Percentiles rank a stretch among this genome's conserved stretches.
Conservation (phyloP, 768 basidiomycete genomes). For the Tulasnella sp. region DNA sequence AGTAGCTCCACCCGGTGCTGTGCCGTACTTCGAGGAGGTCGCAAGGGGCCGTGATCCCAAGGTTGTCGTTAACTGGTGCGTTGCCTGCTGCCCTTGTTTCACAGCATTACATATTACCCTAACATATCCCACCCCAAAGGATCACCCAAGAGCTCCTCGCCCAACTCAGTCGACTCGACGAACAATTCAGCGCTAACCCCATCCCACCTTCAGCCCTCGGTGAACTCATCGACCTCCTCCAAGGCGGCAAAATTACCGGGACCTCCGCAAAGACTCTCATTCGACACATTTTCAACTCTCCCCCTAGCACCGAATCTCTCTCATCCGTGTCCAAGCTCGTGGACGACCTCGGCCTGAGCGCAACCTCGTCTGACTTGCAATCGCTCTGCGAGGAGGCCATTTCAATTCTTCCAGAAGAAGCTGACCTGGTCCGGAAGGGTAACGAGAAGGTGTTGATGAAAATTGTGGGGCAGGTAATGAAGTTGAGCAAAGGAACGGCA, state of each 20-base stretch:
- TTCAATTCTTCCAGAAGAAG: constrained; percentile 60
- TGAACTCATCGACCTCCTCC: constrained; percentile 72
- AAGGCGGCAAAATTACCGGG: constrained; percentile 67
- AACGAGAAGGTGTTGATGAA: constrained; percentile 75
- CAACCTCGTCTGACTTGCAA: constrained; percentile 45
- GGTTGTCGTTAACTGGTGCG: constrained; percentile 79
- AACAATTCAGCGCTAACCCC: constrained; percentile 56
- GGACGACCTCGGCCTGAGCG: constrained; percentile 45
- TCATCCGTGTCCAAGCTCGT: constrained; percentile 46
- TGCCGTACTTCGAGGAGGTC: constrained; percentile 80
- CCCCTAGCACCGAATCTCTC: constrained; percentile 47
- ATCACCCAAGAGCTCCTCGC: constrained; percentile 85
- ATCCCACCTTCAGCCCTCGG: constrained; percentile 65
- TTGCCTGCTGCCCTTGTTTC: neutral
- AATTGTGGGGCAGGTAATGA: constrained; percentile 84
- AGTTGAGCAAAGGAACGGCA: constrained; percentile 68
- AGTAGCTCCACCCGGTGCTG: constrained; percentile 47
- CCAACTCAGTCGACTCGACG: constrained; percentile 59
- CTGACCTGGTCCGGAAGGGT: constrained; percentile 60
- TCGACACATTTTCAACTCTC: constrained; percentile 59
- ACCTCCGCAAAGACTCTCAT: constrained; percentile 25
- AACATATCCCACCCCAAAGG: constrained; percentile 48
- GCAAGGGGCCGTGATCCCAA: constrained; percentile 58
- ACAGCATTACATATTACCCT: neutral
- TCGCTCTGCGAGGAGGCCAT: constrained; percentile 64